These are phyloP conservation scores for Suillus brevipes DNA, from an alignment of 768 basidiomycete genomes.

Conservation along the genomic window DNA sequence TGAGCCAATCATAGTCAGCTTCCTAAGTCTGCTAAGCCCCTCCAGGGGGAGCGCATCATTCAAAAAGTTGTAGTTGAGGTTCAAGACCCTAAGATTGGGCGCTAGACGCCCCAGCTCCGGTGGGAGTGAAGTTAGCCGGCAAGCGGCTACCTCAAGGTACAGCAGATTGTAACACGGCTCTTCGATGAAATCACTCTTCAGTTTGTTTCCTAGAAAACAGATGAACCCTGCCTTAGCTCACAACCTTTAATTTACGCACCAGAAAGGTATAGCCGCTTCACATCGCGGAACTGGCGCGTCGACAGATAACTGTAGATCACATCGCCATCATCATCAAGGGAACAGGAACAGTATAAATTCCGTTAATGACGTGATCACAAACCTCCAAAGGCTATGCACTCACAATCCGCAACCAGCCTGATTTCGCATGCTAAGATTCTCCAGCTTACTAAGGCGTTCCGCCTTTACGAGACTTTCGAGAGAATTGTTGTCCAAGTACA, in stretches of 20 bases:
- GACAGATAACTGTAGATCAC: slow-evolving; percentile 41
- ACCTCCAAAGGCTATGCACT: slow-evolving; percentile 37
- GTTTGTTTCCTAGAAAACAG: slow-evolving; percentile 64
- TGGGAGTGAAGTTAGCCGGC: slow-evolving; percentile 79
- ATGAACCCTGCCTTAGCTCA: slow-evolving; percentile 22
- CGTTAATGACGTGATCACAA: slow-evolving; percentile 31
- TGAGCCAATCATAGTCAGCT: slow-evolving; percentile 85
- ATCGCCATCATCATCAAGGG: slow-evolving; percentile 32
- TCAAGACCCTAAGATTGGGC: slow-evolving; percentile 88
- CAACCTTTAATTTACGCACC: slow-evolving; percentile 51
- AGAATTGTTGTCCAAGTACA: slow-evolving; percentile 89
- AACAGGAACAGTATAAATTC: slow-evolving; percentile 31
- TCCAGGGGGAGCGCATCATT: slow-evolving; percentile 67
- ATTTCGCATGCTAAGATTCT: slow-evolving; percentile 90
- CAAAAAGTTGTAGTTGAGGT: slow-evolving; percentile 97
- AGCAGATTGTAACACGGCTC: slow-evolving; percentile 86
- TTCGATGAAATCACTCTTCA: slow-evolving; percentile 57
- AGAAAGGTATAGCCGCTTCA: slow-evolving; percentile 92
- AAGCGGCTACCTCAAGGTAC: slow-evolving; percentile 90
- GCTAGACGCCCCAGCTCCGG: slow-evolving; percentile 57
- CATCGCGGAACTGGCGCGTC: slow-evolving; percentile 78
- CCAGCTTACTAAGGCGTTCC: slow-evolving; percentile 66
- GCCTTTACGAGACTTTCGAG: slow-evolving; percentile 53
- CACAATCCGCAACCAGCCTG: slow-evolving; percentile 77
- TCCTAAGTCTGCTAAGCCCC: slow-evolving; percentile 74